These are phyloP conservation scores for Balansia obtecta DNA, from an alignment of 2,329 filamentous ascomycete genomes.

Conservation along the genomic window DNA sequence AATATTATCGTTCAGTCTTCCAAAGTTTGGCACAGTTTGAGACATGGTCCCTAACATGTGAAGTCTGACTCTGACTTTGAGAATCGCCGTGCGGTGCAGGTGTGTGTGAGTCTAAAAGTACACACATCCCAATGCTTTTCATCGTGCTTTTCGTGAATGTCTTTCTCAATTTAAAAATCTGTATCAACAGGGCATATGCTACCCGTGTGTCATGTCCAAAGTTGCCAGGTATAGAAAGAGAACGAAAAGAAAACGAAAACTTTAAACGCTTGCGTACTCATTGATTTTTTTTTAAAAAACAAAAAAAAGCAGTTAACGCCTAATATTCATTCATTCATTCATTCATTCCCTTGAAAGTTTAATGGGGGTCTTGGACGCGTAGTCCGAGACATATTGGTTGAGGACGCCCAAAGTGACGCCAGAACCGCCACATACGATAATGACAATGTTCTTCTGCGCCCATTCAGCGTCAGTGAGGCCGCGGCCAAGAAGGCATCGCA, in stretches of 20 bases:
- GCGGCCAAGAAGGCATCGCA: slow-evolving; percentile 48
- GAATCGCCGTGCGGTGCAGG: not conserved
- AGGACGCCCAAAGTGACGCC: slow-evolving; percentile 52
- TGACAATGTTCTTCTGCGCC: slow-evolving; percentile 59
- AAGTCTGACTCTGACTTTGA: not conserved
- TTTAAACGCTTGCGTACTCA: slow-evolving; percentile 2
- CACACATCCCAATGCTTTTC: not conserved
- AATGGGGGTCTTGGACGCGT: slow-evolving; percentile 20
- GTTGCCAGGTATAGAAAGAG: not conserved
- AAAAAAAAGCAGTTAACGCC: slow-evolving; percentile 1
- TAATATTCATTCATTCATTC: not conserved
- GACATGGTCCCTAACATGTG: not conserved
- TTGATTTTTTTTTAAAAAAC: too few species aligned
- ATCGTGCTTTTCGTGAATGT: slow-evolving; percentile 3
- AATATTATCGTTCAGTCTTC: not conserved
- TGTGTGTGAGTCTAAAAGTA: not conserved
- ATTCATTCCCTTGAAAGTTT: slow-evolving; percentile 11
- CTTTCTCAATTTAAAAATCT: slow-evolving; percentile 6
- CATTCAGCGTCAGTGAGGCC: slow-evolving; percentile 43
- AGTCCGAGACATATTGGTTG: slow-evolving; percentile 41
- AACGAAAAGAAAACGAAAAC: not conserved
- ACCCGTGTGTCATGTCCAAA: not conserved
- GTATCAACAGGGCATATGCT: slow-evolving; percentile 1
- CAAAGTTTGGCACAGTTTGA: not conserved
- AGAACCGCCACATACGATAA: slow-evolving; percentile 74